Conservation (phyloP, 176 grass and related monocot species). For the Lolium multiflorum region DNA sequence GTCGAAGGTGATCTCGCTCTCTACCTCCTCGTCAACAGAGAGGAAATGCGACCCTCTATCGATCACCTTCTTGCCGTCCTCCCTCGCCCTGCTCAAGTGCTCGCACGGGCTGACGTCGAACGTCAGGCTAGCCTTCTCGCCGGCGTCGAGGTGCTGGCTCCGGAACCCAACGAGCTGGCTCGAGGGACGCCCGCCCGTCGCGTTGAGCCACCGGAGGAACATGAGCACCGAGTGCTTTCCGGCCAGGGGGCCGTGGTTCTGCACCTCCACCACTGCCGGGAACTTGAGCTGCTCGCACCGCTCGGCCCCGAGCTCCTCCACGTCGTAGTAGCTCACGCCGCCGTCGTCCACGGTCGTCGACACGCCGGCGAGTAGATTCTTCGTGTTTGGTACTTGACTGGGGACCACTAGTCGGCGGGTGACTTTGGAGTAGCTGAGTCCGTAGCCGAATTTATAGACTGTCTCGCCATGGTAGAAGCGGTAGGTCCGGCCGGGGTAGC, state of each 20-base stretch:
- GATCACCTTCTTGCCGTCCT: constrained; percentile 31
- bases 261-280: constrained; percentile 7
- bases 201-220: constrained; percentile 23
- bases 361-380: neutral
- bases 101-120: neutral
- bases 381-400: neutral
- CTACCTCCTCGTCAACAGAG: neutral
- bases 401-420: constrained; percentile 31
- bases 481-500: constrained; percentile 83
- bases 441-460: constrained; percentile 73
- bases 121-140: constrained; percentile 3
- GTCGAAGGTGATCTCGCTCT: constrained; percentile 21
- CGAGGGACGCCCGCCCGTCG: neutral
- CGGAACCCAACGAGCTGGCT: neutral
- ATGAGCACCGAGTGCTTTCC: constrained; percentile 23
- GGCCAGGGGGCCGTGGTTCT: neutral
- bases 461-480: constrained; percentile 68
- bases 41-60: constrained; percentile 5
- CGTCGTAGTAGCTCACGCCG: neutral
- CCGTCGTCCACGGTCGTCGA: neutral
- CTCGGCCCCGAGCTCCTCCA: neutral
- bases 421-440: constrained; percentile 83
- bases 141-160: neutral
- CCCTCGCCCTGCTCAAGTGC: constrained; percentile 17
- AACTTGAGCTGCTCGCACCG: constrained; percentile 14